A percentile compares a stretch with the other conserved stretches of the same genome.
phyloP scores from a whole-genome alignment of 1,284 basidiomycete species.

The Athelia sp. region DNA sequence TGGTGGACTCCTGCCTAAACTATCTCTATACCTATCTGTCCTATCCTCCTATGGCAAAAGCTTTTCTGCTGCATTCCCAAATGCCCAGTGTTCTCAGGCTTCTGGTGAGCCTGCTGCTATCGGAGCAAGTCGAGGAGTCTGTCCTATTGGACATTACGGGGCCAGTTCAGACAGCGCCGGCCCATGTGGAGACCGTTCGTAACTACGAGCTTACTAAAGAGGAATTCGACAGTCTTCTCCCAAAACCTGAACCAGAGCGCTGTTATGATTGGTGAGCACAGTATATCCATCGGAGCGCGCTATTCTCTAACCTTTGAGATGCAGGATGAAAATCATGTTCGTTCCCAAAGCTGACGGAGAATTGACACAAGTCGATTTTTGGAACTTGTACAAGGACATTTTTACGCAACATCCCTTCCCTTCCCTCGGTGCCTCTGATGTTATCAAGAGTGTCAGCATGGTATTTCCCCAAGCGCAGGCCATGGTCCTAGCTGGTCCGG shows the following conservation, averaged over 20 bases:
- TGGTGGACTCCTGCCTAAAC: slow-evolving; percentile 67
- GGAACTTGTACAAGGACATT: slow-evolving; percentile 79
- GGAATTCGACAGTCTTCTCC: slow-evolving; percentile 56
- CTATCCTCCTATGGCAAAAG: slow-evolving; percentile 69
- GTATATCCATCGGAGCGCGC: too few species aligned
- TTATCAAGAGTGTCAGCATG: slow-evolving; percentile 80
- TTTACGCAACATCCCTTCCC: slow-evolving; percentile 52
- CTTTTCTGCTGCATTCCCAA: slow-evolving; percentile 63
- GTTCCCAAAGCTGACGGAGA: slow-evolving; percentile 64
- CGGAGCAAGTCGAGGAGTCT: slow-evolving; percentile 65
- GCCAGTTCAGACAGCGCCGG: slow-evolving; percentile 50
- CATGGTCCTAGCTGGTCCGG: slow-evolving; percentile 70
- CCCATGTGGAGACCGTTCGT: slow-evolving; percentile 36
- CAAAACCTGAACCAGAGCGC: slow-evolving; percentile 63
- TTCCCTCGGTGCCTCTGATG: slow-evolving; percentile 75
- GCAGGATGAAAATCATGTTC: slow-evolving; percentile 82
- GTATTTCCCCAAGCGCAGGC: slow-evolving; percentile 79
- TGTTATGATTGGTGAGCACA: slow-evolving; percentile 69
- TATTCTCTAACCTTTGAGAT: not conserved
- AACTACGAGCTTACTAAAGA: slow-evolving; percentile 62
- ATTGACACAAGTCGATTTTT: slow-evolving; percentile 86
- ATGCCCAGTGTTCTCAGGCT: slow-evolving; percentile 65
- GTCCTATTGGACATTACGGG: slow-evolving; percentile 58
- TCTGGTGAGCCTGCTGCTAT: slow-evolving; percentile 59
- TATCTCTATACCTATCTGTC: slow-evolving; percentile 76